A percentile compares a stretch with the other conserved stretches of the same genome.
These are phyloP conservation scores for Gossypium thurberi DNA, from an alignment of 345 rosid species.

Conservation along the genomic window DNA sequence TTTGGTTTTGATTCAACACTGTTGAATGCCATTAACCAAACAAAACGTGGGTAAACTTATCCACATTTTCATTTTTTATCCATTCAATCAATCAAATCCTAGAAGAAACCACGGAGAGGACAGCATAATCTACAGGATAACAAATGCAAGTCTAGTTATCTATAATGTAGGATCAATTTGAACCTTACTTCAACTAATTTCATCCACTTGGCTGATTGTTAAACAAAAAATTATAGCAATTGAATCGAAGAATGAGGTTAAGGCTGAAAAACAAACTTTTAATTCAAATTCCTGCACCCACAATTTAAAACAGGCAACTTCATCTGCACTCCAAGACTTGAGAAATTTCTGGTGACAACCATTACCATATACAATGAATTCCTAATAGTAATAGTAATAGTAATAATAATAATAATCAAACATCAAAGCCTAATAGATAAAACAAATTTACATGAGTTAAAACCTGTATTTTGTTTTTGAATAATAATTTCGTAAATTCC, in stretches of 20 bases:
- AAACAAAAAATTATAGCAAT: not conserved
- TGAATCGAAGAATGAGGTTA: not conserved
- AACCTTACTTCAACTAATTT: not conserved
- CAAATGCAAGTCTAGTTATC: too few relatives aligned
- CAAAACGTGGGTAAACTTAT: too few relatives aligned
- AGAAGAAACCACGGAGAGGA: too few relatives aligned
- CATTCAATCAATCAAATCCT: not conserved
- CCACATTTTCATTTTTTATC: not conserved
- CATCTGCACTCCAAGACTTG: too few relatives aligned
- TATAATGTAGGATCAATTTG: not conserved
- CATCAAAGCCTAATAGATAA: slow-evolving; percentile 20
- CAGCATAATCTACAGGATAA: too few relatives aligned
- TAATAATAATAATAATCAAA: not conserved
- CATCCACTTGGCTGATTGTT: not conserved
- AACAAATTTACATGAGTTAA: slow-evolving; percentile 26
- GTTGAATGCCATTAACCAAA: too few relatives aligned
- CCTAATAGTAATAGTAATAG: slow-evolving; percentile 9
- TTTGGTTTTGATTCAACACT: too few relatives aligned
- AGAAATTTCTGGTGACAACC: not conserved
- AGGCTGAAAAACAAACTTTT: not conserved
- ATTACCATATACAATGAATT: slow-evolving; percentile 19
- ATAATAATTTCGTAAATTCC: slow-evolving; percentile 15
- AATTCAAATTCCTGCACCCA: not conserved
- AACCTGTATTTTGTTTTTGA: not conserved
- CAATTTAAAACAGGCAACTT: too few relatives aligned